Evolutionary conservation across 208 protist genomes (phyloP), one percentile per base, ranked within the genome.

Genomic region (Acanthamoeba healyi): DNA sequence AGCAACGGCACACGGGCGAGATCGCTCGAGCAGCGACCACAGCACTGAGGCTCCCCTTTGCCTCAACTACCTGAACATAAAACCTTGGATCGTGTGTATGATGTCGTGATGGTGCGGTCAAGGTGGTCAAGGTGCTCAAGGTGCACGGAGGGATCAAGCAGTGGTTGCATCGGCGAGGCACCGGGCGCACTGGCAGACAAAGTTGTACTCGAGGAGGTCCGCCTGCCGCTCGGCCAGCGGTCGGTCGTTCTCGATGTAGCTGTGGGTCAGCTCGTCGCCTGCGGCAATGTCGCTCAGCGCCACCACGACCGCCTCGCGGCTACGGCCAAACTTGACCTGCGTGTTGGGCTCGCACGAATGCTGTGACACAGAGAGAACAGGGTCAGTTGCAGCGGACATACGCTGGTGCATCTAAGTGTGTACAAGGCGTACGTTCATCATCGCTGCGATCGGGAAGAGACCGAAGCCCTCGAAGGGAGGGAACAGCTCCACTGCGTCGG

Each of bases 221-320:
- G 70, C 70, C 32, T 79, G 70, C 1, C 70, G 70, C 36, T 79
- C 70, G 40, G 29, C 70, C 24, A 79, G 6, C 36, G 70, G 70
- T 79, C 70, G 70, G 40, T 79, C 70, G 40, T 79, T 79, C 17
- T 79, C 70, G 12, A 79, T 79, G 70, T 79, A 79, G 40, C 70
- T 79, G 40, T 79, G 70, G 15, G 70, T 79, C 38, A 79, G 70
- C 70, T 79, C 70, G 36, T 79, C 70, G 70, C 70, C 70, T 9
- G 14, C 70, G 32, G 32, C 70, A 79, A 79, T 79, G 70, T 79
- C 70, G 40, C 70, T 3, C 40, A 79, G 40, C 17, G 70, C 70
- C 32, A 79, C 70, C 70, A 79, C 70, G 17, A 79, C 40, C 38
- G 70, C 70, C 19, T 79, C 70, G 36, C 70, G 32, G 26, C 46